These are phyloP conservation scores for Epipyxis sp. DNA, from an alignment of 108 stramenopile genomes.

Conservation along the genomic window DNA sequence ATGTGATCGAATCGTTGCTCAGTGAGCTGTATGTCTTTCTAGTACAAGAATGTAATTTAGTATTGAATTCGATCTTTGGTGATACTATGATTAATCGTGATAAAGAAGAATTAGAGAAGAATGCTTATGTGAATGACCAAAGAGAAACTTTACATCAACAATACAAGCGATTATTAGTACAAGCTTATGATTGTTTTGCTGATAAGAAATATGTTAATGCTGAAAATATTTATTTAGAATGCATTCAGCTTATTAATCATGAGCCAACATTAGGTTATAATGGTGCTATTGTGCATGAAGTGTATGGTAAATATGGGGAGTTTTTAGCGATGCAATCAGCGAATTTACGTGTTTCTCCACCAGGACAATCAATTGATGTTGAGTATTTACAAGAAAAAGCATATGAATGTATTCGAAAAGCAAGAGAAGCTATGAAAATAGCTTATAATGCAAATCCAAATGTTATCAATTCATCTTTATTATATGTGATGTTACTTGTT, in stretches of 20 bases:
- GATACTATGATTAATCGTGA: not conserved
- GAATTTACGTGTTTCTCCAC: not conserved
- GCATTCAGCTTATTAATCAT: conserved; percentile 12
- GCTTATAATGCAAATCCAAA: not conserved
- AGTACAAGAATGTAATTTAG: conserved; percentile 29
- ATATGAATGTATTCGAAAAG: not conserved
- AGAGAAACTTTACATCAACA: not conserved
- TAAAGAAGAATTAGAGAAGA: conserved; percentile 11
- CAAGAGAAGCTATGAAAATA: conserved; percentile 3
- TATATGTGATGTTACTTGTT: not conserved
- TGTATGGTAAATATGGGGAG: not conserved
- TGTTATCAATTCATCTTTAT: not conserved
- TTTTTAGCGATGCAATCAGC: not conserved
- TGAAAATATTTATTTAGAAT: conserved; percentile 8
- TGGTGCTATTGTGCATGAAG: not conserved
- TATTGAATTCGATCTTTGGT: conserved; percentile 19
- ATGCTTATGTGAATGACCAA: not conserved
- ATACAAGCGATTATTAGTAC: not conserved
- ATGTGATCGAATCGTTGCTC: not conserved
- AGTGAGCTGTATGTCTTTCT: conserved; percentile 27
- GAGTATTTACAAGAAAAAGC: not conserved
- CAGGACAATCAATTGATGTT: too few species aligned
- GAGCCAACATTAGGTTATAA: not conserved
- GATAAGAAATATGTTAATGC: not conserved
- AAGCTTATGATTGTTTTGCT: conserved; percentile 14